Evolutionary conservation across 202 grass and related monocot genomes (phyloP), one percentile per base, ranked within the genome.

Genomic region (Dendrocalamus latiflorus): DNA sequence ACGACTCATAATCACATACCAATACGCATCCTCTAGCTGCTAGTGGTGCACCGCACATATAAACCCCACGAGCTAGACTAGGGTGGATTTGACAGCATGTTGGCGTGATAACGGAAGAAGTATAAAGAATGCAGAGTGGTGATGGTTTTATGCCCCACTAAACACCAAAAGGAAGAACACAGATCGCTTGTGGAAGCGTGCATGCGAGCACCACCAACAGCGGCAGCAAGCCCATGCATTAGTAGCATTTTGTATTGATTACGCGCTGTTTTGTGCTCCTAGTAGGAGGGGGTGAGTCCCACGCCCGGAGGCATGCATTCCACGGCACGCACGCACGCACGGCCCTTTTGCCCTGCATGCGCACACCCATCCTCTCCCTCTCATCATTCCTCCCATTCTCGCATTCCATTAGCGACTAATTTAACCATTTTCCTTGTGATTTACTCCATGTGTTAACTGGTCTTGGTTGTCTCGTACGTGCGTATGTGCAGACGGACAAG

Each of bases 401-500:
- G 28, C 68, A 13, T 37, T 33, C 47, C 70, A 65, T 84, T 76
- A 37, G 77, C 71, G 14, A 83, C 18, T 55, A 25, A 45, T 67
- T 34, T 84, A 76, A 68, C 81, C 58, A 74, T 62, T 58, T 58
- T 42, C 6, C 79, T 83, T 77, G 65, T 3, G 73, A 77, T 79
- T 84, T 77, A 86, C 78, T 77, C 41, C 49, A 24, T 59, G 37
- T 59, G 61, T 41, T 49, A 5, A 10, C 6, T 13, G 37, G 3
- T 38, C 13, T 28, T 67, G 8, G 5, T 0, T 8, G 25, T 6
- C n/a, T n/a, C n/a, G n/a, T n/a, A n/a, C 48, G 26, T 37, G 6
- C 18, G n/a, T n/a, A n/a, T n/a, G 33, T 70, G 79, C 72, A 98
- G 95, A 98, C 95, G 30, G 95, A 98, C 85, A 98, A 98, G 77